These are phyloP conservation scores for Rhodosporidiobolus odoratus DNA, from an alignment of 768 basidiomycete genomes.

Conservation along the genomic window DNA sequence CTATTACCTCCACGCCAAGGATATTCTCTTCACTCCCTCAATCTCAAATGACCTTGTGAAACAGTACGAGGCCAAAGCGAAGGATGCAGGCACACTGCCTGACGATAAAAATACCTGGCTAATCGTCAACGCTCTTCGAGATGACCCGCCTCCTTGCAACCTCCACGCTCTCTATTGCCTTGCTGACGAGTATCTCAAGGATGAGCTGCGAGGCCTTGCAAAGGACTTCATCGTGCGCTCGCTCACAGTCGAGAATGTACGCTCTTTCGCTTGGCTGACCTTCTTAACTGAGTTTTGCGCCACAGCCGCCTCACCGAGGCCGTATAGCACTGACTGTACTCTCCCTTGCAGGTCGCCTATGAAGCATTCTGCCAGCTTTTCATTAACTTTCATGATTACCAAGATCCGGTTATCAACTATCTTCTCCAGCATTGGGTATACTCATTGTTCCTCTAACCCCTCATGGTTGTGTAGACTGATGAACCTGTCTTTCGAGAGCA, in stretches of 20 bases:
- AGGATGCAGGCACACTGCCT: background rate
- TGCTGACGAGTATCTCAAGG: background rate
- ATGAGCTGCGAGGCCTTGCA: background rate
- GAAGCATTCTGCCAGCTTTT: conserved; percentile 3
- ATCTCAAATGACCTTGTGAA: background rate
- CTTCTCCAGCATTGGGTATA: conserved; percentile 6
- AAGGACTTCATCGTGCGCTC: background rate
- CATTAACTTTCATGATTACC: background rate
- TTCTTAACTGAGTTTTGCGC: background rate
- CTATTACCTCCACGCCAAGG: background rate
- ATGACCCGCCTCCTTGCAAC: background rate
- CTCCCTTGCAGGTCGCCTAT: conserved; percentile 2
- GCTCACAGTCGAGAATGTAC: conserved; percentile 12
- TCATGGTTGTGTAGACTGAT: no score
- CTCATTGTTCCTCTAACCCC: background rate
- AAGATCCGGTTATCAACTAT: background rate
- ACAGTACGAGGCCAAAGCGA: background rate
- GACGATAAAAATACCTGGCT: background rate
- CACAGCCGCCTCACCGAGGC: no score
- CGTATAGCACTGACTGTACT: background rate
- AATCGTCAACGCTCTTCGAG: background rate
- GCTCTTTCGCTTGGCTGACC: background rate
- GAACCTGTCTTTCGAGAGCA: background rate
- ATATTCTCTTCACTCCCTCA: background rate
- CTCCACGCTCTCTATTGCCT: conserved; percentile 11